Evolutionary conservation across 768 basidiomycete genomes (phyloP).

Genomic region (Termitomyces sp.): DNA sequence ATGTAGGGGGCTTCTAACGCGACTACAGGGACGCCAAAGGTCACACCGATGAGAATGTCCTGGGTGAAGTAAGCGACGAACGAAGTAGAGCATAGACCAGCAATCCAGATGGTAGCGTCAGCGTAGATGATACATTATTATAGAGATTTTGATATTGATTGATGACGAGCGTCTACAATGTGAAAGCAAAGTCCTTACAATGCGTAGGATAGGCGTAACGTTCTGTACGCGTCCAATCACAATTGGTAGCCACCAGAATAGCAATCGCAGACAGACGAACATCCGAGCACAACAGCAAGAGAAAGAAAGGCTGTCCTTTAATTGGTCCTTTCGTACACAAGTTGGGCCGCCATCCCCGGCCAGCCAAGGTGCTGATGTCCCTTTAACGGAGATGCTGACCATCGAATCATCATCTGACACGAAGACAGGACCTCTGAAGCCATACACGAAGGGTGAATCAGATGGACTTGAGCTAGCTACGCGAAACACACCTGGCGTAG

Average conservation of each 20-base stretch:
- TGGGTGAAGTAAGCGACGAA: not conserved
- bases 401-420: constrained; percentile 80
- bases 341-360: constrained; percentile 74
- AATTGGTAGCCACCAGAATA: constrained; percentile 68
- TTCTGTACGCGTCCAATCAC: constrained; percentile 79
- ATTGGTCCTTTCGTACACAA: constrained; percentile 80
- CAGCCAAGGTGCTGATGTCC: constrained; percentile 79
- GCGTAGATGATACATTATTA: constrained; percentile 87
- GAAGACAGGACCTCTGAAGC: constrained; percentile 89
- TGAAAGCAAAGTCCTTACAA: constrained; percentile 41
- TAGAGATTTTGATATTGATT: constrained; percentile 65
- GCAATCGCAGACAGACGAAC: constrained; percentile 91
- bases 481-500: constrained; percentile 34
- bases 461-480: not conserved
- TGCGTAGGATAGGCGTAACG: constrained; percentile 76
- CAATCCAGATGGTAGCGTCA: constrained; percentile 82
- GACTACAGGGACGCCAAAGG: constrained; percentile 91
- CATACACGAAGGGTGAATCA: constrained; percentile 31
- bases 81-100: constrained; percentile 33
- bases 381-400: constrained; percentile 85
- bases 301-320: constrained; percentile 94
- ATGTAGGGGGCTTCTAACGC: constrained; percentile 90
- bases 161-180: not conserved
- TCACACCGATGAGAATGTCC: constrained; percentile 78
- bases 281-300: constrained; percentile 92